A percentile compares a stretch with the other conserved stretches of the same genome.
These are phyloP conservation scores for Daldinia eschscholtzii DNA, from an alignment of 2,329 filamentous ascomycete genomes.

Conservation along the genomic window DNA sequence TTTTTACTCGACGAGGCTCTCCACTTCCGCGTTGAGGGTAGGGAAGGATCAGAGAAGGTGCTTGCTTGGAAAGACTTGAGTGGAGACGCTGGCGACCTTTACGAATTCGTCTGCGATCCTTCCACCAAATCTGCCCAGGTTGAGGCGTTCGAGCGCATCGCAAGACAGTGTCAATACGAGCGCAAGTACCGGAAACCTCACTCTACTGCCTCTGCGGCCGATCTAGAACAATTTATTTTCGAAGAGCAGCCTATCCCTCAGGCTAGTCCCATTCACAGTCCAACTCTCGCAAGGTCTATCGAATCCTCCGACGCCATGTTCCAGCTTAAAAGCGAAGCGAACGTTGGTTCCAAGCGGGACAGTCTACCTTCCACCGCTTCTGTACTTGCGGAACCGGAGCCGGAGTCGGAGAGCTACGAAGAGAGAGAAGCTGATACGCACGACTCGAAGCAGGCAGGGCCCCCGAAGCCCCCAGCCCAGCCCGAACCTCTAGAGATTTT, in stretches of 20 bases:
- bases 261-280: slow-evolving; percentile 72
- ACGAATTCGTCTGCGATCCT: slow-evolving; percentile 94
- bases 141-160: slow-evolving; percentile 82
- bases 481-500: slow-evolving; percentile 81
- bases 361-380: slow-evolving; percentile 42
- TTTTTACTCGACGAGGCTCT: slow-evolving; percentile 95
- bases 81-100: slow-evolving; percentile 94
- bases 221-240: slow-evolving; percentile 88
- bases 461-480: slow-evolving; percentile 71
- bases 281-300: slow-evolving; percentile 66
- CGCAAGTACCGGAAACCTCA: slow-evolving; percentile 88
- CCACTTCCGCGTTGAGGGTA: slow-evolving; percentile 85
- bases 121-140: slow-evolving; percentile 78
- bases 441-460: slow-evolving; percentile 49
- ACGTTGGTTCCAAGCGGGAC: slow-evolving; percentile 62
- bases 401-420: slow-evolving; percentile 46
- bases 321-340: slow-evolving; percentile 62
- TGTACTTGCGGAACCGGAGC: slow-evolving; percentile 51
- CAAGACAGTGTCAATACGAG: slow-evolving; percentile 97
- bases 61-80: slow-evolving; percentile 96
- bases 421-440: slow-evolving; percentile 51
- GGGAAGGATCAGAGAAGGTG: slow-evolving; percentile 84
- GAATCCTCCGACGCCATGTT: slow-evolving; percentile 70
- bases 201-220: slow-evolving; percentile 82
- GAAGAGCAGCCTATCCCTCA: slow-evolving; percentile 73